Base-by-base conservation (phyloP, 1,139 yeast genomes). In the Eremothecium cymbalariae region DNA sequence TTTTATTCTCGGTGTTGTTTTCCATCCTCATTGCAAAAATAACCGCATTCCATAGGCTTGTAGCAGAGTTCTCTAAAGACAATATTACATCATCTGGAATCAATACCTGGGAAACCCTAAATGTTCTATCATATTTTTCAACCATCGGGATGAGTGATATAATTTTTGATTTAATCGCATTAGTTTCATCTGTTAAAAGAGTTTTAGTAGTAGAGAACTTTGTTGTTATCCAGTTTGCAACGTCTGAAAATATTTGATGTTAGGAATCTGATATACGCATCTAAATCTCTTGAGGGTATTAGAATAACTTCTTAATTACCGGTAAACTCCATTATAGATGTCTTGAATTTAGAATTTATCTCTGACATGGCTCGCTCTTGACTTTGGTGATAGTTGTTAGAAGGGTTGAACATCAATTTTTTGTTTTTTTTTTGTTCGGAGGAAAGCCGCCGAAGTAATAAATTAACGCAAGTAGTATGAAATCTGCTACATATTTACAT, bases 31-130 rank as follows among this genome's bases (percentile, higher is more conserved):
- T 18, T 8, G 43, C 33, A 5, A 51, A 33, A 1, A 44, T 31
- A 7, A 45, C 24, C 7, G 50, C 30, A 37, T 51, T 52, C 57
- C 57, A 52, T 7, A 52, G 34, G 16, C 35, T 41, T 9, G 51
- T 42, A 2, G 49, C 44, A 6, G 46, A 39, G 32, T 46, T 44
- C 26, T 51, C 54, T 12, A 52, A 32, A 12, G 44, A 39, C 12
- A 44, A 24, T 14, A 37, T 12, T 2, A 37, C 11, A 3, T 43
- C 50, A 6, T 47, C 45, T 7, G 38, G 35, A 13, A 46, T 25
- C 6, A 31, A 18, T 4, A 45, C 36, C 6, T 40, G 35, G n/a
- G 36, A 34, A 3, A 39, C 27, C 33, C 47, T 41, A 12, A 50
- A 45, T 3, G 48, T 39, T n/a, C 44, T 31, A 16, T 45, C 46